Evolutionary conservation across 177 flowering plant genomes (phyloP), one percentile per base, ranked within the genome.

Genomic region (Vitis hybrid): DNA sequence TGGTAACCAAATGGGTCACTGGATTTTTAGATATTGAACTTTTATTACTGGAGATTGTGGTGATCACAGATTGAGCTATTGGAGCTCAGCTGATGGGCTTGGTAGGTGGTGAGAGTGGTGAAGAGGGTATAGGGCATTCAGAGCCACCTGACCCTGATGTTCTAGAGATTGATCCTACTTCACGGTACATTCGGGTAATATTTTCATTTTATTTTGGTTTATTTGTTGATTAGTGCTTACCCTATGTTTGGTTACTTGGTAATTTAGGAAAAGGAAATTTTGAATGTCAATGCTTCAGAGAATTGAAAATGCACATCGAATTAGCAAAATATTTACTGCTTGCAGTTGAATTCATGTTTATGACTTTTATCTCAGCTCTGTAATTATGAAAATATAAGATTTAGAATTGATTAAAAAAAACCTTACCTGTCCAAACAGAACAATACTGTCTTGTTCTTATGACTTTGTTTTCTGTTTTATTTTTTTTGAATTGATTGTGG

Each of bases 131-230:
- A 13, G 69, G 64, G 21, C 66, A 61, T 70, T 11, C 70, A 9
- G 87, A 82, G 71, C 83, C 80, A 32, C 79, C 83, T 12, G 85
- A 82, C 64, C 72, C 82, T 59, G 83, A 84, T 64, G 65, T 78
- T 59, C 58, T 69, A 0, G 87, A 84, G 74, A 57, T 69, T 18
- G 87, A 84, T 80, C 85, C 85, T 15, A 74, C 79, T 34, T 19
- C 73, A 57, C 79, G 87, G 61, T 84, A 84, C 63, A 69, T 80
- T 67, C 77, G 87, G 68, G 87, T 83, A 66, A 76, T 66, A 2
- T 57, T 54, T 32, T 56, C 49, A 10, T 10, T 9, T 19, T 48
- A n/a, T 5, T 64, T 10, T 10, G 32, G 8, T 11, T 64, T 64
- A 7, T 55, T 14, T 17, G 7, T 64, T 52, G 45, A 40, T 40